Percentiles rank a stretch among this genome's conserved stretches.
phyloP scores from a whole-genome alignment of 2,329 filamentous ascomycete genomes.

The Periconia macrospinosa region DNA sequence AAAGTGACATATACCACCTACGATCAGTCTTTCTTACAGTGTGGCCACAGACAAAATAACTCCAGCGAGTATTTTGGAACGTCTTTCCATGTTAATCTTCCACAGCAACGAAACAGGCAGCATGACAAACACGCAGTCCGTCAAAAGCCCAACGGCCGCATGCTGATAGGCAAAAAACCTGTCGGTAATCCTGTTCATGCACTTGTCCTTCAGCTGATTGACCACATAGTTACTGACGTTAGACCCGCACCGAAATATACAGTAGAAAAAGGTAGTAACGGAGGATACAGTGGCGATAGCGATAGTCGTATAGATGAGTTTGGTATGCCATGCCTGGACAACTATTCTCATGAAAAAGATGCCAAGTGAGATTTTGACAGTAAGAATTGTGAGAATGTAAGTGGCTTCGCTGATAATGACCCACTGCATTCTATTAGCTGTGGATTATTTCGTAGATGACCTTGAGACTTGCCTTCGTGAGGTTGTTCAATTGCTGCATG shows the following conservation, averaged over 20 bases:
- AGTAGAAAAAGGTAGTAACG: slow-evolving; percentile 51
- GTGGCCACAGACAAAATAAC: slow-evolving; percentile 55
- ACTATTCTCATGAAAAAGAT: slow-evolving; percentile 51
- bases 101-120: slow-evolving; percentile 54
- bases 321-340: slow-evolving; percentile 44
- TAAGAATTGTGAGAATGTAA: slow-evolving; percentile 45
- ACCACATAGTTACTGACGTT: slow-evolving; percentile 32
- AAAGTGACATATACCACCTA: neutral
- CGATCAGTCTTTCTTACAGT: slow-evolving; percentile 18
- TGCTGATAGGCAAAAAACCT: slow-evolving; percentile 54
- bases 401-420: slow-evolving; percentile 39
- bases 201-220: slow-evolving; percentile 40
- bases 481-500: slow-evolving; percentile 19
- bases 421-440: slow-evolving; percentile 28
- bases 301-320: slow-evolving; percentile 35
- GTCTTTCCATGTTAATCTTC: slow-evolving; percentile 58
- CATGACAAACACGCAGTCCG: slow-evolving; percentile 33
- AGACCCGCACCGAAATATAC: slow-evolving; percentile 54
- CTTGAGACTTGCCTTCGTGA: slow-evolving; percentile 32
- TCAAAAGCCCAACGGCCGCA: slow-evolving; percentile 32
- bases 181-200: slow-evolving; percentile 50
- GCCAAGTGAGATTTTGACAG: slow-evolving; percentile 49
- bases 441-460: neutral
- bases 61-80: slow-evolving; percentile 57
- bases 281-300: slow-evolving; percentile 44